Base-by-base conservation (phyloP, 2,329 filamentous ascomycete genomes). In the Hymenoscyphus infarciens region DNA sequence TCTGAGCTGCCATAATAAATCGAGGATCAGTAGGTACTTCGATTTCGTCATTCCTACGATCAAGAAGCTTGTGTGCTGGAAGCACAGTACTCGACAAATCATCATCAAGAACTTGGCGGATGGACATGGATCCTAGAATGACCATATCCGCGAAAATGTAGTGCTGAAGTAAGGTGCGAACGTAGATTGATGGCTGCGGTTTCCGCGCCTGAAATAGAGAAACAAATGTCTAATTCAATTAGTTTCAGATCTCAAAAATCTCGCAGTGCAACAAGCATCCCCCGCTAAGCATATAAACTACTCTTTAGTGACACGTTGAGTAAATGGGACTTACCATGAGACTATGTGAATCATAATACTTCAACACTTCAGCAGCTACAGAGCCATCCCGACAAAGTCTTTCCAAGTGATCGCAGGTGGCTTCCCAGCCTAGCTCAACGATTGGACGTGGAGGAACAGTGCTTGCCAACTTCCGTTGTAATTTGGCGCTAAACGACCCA, bases 371-470 rank as follows among this genome's bases (percentile, higher is more conserved):
- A 59, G 87, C 82, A 22, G 88, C 81, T 68, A 93, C 87, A 29
- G 84, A 78, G 1, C 87, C 88, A 74, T 97, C 91, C 61, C 83
- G 79, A 65, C 89, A 90, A 31, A 97, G 77, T 54, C 86, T 84
- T 62, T 82, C 82, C 66, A 97, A 81, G 68, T 91, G 87, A 22
- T 77, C 77, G 66, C 89, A 83, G 0, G 92, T 90, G 70, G 91
- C 87, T 15, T 87, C 83, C 68, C 91, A 89, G 29, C 83, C 85
- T 2, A 93, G 79, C 60, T 91, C 83, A 11, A 97, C 90, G 69
- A 97, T 94, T 0, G 94, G 93, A 8, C 94, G 85, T 7, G 95
- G 95, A 3, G 95, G 95, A 70, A 97, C 93, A 0, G 92, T 97
- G 69, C 92, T 97, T 0, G 95, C 93, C 35, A 99, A 81, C 66